phyloP scores from a whole-genome alignment of 495 filamentous ascomycete species.

The Acidiella bohemica region DNA sequence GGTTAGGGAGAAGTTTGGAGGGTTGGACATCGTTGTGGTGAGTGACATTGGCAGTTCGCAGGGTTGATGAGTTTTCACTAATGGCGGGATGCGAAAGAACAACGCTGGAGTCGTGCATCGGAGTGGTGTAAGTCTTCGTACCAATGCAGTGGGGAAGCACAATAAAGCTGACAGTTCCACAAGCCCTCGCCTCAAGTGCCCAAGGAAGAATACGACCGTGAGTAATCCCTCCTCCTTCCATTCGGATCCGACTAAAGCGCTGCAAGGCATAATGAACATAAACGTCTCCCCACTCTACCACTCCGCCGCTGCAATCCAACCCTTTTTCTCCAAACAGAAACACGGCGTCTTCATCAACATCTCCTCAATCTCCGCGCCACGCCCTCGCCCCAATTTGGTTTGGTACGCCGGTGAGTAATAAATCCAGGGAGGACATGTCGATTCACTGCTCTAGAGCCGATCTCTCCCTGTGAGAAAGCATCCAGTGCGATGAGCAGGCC shows the following conservation, averaged over 20 bases:
- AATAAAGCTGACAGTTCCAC: no score
- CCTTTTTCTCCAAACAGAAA: constrained; percentile 9
- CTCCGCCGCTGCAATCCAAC: constrained; percentile 5
- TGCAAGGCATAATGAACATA: constrained; percentile 17
- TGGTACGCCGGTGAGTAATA: constrained; percentile 25
- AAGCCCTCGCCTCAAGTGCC: constrained; percentile 10
- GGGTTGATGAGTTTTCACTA: no score
- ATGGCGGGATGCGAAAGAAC: no score
- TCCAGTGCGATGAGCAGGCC: no score
- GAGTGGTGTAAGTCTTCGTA: constrained; percentile 2
- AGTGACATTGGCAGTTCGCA: no score
- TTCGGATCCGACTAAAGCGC: no score
- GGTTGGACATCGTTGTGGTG: constrained; percentile 19
- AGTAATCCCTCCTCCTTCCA: no score
- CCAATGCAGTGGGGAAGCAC: no score
- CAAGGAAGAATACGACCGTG: constrained; percentile 7
- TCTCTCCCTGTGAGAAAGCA: no score
- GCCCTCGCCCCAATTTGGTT: constrained; percentile 21
- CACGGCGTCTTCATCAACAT: constrained; percentile 21
- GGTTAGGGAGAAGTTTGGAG: constrained; percentile 4
- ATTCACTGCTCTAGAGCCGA: no score
- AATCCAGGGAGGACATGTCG: no score
- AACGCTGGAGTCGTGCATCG: constrained; percentile 18
- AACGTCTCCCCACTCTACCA: constrained; percentile 15
- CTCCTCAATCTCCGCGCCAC: constrained; percentile 20